Evolutionary conservation across 352 stramenopile genomes (phyloP), one percentile per base, ranked within the genome.

Genomic region (Phytophthora pinifolia): DNA sequence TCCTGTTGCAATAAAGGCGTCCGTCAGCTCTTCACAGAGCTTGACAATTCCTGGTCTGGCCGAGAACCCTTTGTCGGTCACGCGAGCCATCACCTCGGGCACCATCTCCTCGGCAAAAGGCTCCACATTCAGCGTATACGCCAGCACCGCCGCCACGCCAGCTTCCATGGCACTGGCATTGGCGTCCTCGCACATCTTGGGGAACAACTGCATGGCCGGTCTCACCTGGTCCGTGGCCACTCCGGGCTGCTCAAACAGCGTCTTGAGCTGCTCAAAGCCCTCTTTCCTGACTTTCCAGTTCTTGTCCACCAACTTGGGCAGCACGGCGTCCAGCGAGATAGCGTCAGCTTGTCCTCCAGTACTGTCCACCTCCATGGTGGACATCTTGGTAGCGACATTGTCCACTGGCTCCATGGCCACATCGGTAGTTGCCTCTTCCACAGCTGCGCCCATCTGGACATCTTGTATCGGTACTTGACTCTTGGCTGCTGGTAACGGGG

Each of bases 211-310:
- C 13, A 94, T 36, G 9, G 84, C 64, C 8, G 72, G 68, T 46
- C 60, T 42, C 31, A 87, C 74, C 27, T 83, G 72, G 17, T 71
- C 70, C 6, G 62, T 67, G 17, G 72, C 60, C 12, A 78, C 62
- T 36, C 64, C 73, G 10, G 62, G 49, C 37, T 70, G 72, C 35
- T 92, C 82, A 31, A 84, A 88, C 32, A 78, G 45, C 9, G 63
- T 52, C 44, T 90, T 95, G 39, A 91, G 57, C 32, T 88, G 53
- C 18, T 94, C 86, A 47, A 84, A 94, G 0, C 67, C 86, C 63
- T 89, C 77, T 73, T 94, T 96, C 7, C 86, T 73, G 13, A 86
- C 56, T 68, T 93, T 94, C 86, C 86, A 96, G 65, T 89, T 92
- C 65, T 92, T 94, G 47, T 95, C 83, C 12, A 65, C 70, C 42